phyloP scores from a whole-genome alignment of 768 basidiomycete genomes.

The Calocybe indica region DNA sequence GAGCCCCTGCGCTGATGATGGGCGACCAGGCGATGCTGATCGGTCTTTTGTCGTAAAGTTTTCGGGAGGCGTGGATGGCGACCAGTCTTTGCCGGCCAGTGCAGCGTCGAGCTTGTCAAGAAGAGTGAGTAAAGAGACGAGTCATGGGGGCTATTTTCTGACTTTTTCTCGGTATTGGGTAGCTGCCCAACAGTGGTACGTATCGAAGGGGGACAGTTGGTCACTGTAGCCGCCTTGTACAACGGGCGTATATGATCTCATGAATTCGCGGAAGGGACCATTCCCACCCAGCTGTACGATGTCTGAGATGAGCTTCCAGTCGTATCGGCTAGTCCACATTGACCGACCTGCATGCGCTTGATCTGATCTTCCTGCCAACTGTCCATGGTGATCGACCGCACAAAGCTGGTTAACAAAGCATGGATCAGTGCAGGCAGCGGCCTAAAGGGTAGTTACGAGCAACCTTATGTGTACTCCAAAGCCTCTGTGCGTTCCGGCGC shows the following conservation, averaged over 20 bases:
- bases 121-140: constrained; percentile 10
- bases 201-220: constrained; percentile 59
- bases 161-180: constrained; percentile 95
- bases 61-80: constrained; percentile 66
- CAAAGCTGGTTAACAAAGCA: constrained; percentile 52
- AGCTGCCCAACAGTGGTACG: constrained; percentile 92
- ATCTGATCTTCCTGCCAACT: constrained; percentile 91
- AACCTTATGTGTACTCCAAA: constrained; percentile 93
- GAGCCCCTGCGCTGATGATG: constrained; percentile 74
- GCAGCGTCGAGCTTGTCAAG: constrained; percentile 65
- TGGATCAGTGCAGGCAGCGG: constrained; percentile 14
- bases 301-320: not conserved
- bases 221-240: constrained; percentile 68
- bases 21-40: constrained; percentile 49
- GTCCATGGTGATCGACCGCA: constrained; percentile 94
- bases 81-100: constrained; percentile 73
- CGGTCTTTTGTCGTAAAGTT: constrained; percentile 29
- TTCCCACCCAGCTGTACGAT: constrained; percentile 77
- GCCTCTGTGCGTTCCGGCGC: constrained; percentile 77
- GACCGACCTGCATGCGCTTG: constrained; percentile 76
- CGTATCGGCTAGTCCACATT: constrained; percentile 2
- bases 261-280: constrained; percentile 71
- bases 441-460: constrained; percentile 13
- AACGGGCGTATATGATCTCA: constrained; percentile 60
- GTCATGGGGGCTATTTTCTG: constrained; percentile 9